Evolutionary conservation across 2,329 filamentous ascomycete genomes (phyloP), one percentile per base, ranked within the genome.

Genomic region (Anthostomella pinea): DNA sequence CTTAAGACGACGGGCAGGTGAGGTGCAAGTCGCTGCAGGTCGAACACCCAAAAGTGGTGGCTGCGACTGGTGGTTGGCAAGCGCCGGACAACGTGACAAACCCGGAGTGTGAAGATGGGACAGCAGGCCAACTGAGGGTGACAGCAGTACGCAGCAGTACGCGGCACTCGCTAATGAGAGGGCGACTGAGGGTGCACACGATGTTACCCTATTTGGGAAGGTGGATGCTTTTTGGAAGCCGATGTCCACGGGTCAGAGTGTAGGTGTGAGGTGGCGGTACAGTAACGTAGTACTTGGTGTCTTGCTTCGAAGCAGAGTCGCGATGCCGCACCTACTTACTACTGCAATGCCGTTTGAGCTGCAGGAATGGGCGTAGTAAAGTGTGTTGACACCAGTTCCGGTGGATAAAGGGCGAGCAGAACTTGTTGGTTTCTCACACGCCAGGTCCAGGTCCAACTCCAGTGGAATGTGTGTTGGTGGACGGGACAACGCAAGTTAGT

Each of bases 151-250:
- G n/a, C n/a, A n/a, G n/a, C n/a, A n/a, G n/a, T n/a, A n/a, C n/a
- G n/a, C n/a, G n/a, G n/a, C n/a, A n/a, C n/a, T n/a, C n/a, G n/a
- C n/a, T n/a, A n/a, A n/a, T n/a, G n/a, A n/a, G n/a, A n/a, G n/a
- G n/a, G n/a, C n/a, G n/a, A n/a, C n/a, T n/a, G n/a, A n/a, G n/a
- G n/a, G n/a, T 27, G 24, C 40, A 47, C 46, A 53, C 43, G 40
- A 53, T 54, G 51, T 44, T 46, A 48, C 48, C 56, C 52, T 49
- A 41, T 54, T 57, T 52, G 41, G 56, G 54, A 56, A 58, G 57
- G 57, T 59, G 52, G 46, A 45, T 48, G 30, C 26, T 39, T 29
- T 24, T n/a, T n/a, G n/a, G n/a, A n/a, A n/a, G n/a, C n/a, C n/a
- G n/a, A n/a, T 24, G 23, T 13, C 7, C 23, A 18, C n/a, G 26